Base-by-base conservation (phyloP, 176 grass and related monocot genomes). In the Coix lacrymajobi region DNA sequence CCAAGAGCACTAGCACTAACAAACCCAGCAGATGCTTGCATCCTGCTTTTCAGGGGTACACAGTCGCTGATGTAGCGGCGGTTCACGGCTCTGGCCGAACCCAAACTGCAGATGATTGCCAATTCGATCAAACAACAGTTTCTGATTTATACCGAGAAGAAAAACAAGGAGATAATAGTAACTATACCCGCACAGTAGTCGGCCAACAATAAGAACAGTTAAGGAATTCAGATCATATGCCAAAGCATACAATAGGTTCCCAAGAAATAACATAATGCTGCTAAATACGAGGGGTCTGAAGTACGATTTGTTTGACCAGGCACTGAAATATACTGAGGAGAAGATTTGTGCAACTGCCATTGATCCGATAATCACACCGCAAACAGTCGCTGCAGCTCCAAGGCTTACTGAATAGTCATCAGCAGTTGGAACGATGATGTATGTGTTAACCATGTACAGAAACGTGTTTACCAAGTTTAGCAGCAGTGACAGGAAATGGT, bases 241-340 rank as follows among this genome's bases (percentile, higher is more conserved):
- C 78, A 93, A 85, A 32, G 96, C 96, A 70, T 98, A 98, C 62
- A 95, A 7, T 22, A 92, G 65, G 68, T 98, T 98, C 24, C 96
- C 96, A 8, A 85, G 29, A 73, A 93, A 86, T 39, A 98, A 75
- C 86, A 98, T 88, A 52, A 95, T 88, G 70, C 96, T 95, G 89
- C 96, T 98, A 75, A 98, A 98, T 29, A 98, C 85, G 1, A 98
- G 92, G 9, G 96, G 96, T 67, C 86, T 91, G 86, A 95, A 98
- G 69, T 98, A 98, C 2, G 92, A 95, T 41, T 68, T 95, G 45
- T 98, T 98, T 20, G 92, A 93, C 96, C 96, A 98, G 82, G 92
- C 86, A 87, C 96, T 98, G 37, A 98, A 95, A 64, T 98, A 98
- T 72, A 98, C 92, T n/a, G 96, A 98, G n/a, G 96, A 98, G 83